These are phyloP conservation scores for Pyrenophora graminea DNA, from an alignment of 2,329 filamentous ascomycete genomes.

Conservation along the genomic window DNA sequence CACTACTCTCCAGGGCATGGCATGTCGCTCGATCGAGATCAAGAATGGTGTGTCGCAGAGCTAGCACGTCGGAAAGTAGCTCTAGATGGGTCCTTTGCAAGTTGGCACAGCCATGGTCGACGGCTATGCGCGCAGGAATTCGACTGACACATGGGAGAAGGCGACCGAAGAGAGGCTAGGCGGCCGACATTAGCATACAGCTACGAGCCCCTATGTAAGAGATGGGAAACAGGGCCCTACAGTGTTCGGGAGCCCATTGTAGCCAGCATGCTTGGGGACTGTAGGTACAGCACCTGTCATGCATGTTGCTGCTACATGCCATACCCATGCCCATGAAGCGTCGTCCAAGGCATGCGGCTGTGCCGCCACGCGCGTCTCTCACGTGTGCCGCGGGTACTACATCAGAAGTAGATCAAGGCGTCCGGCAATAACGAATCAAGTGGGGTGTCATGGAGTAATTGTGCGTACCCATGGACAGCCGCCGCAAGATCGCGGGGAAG, in stretches of 20 bases:
- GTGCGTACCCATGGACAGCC: background rate
- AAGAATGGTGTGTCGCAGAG: constrained; percentile 47
- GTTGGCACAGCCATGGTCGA: constrained; percentile 47
- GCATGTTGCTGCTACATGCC: constrained; percentile 20
- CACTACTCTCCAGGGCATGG: constrained; percentile 35
- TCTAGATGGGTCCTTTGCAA: constrained; percentile 48
- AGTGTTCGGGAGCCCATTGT: constrained; percentile 38
- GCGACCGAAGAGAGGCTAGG: constrained; percentile 47
- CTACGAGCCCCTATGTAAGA: too few species aligned
- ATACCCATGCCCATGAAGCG: background rate
- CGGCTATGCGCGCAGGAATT: constrained; percentile 42
- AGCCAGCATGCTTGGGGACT: constrained; percentile 11
- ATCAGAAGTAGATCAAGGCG: background rate
- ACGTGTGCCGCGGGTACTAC: background rate
- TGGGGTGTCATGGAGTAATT: constrained; percentile 13
- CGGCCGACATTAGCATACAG: constrained; percentile 12
- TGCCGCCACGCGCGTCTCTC: background rate
- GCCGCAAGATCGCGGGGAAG: constrained; percentile 20
- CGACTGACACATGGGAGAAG: constrained; percentile 48
- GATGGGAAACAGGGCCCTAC: constrained; percentile 16
- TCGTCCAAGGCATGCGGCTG: background rate
- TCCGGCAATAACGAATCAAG: constrained; percentile 19
- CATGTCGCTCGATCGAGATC: constrained; percentile 34
- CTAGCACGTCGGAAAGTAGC: constrained; percentile 52
- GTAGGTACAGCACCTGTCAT: constrained; percentile 28